Evolutionary conservation across 2,329 filamentous ascomycete species (phyloP).

Genomic region (Fusarium sp.): DNA sequence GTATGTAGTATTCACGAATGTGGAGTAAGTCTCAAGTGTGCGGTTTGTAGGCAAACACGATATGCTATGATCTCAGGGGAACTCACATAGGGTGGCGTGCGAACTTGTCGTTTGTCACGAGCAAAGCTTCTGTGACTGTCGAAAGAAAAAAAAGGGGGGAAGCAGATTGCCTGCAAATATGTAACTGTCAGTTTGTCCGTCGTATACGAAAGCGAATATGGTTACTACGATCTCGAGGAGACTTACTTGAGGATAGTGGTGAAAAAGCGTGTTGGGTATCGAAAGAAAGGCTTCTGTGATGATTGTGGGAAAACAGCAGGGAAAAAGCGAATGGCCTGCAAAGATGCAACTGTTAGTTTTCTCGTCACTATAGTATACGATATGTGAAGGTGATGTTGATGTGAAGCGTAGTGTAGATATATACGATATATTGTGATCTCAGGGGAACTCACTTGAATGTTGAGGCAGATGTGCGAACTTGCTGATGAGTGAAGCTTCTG

Average conservation of each 20-base stretch:
- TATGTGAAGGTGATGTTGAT: not conserved
- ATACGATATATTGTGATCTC: not conserved
- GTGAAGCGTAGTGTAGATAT: not conserved
- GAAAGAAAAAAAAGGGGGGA: too few relatives aligned
- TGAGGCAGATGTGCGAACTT: not conserved
- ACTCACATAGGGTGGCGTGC: conserved; percentile 6
- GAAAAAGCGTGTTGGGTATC: not conserved
- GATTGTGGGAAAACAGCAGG: not conserved
- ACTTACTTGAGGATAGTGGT: not conserved
- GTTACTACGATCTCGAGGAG: not conserved
- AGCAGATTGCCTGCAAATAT: not conserved
- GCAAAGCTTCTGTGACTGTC: not conserved
- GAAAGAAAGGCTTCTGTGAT: not conserved
- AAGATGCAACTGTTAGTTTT: not conserved
- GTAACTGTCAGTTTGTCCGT: not conserved
- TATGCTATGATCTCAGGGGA: not conserved
- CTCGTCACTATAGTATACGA: not conserved
- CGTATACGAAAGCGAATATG: not conserved
- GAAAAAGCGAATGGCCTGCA: not conserved
- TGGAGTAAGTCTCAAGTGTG: not conserved
- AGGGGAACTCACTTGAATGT: conserved; percentile 8
- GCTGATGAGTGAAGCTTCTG: not conserved
- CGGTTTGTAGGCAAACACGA: not conserved
- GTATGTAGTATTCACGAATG: not conserved
- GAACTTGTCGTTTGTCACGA: not conserved